These are phyloP conservation scores for Lepiota brunneoincarnata DNA, from an alignment of 768 basidiomycete species.

Conservation along the genomic window DNA sequence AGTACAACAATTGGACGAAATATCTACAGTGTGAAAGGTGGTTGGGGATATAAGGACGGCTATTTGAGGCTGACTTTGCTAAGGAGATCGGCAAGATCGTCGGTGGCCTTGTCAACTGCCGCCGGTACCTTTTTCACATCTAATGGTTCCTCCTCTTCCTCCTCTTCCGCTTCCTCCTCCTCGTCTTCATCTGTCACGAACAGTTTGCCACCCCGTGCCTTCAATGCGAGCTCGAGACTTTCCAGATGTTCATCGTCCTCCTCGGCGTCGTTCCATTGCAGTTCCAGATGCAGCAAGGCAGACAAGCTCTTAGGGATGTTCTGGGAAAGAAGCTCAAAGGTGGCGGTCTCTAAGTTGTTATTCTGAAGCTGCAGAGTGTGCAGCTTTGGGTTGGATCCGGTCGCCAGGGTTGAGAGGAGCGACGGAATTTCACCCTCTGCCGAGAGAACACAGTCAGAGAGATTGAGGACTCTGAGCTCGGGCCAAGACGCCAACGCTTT, in stretches of 20 bases:
- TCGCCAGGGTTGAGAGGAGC: conserved; percentile 56
- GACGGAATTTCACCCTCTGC: conserved; percentile 75
- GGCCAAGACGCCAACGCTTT: conserved; percentile 69
- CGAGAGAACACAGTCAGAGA: conserved; percentile 90
- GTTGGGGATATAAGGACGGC: background rate
- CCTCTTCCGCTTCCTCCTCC: conserved; percentile 66
- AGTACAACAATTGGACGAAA: too few species aligned
- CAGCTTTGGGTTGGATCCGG: conserved; percentile 73
- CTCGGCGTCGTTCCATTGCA: conserved; percentile 90
- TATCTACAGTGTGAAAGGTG: background rate
- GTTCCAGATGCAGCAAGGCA: conserved; percentile 65
- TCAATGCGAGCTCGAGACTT: conserved; percentile 51
- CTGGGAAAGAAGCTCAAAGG: conserved; percentile 65
- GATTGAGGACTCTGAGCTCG: conserved; percentile 70
- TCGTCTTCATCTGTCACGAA: conserved; percentile 79
- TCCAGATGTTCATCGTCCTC: conserved; percentile 68
- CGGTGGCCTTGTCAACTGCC: conserved; percentile 32
- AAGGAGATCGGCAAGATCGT: conserved; percentile 65
- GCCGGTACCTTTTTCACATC: conserved; percentile 24
- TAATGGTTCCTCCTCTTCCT: conserved; percentile 40
- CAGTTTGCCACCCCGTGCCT: conserved; percentile 64
- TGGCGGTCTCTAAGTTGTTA: conserved; percentile 77
- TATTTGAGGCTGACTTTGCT: conserved; percentile 55
- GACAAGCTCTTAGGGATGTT: conserved; percentile 61
- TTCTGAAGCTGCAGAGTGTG: conserved; percentile 84